Evolutionary conservation across 1,284 basidiomycete genomes (phyloP).

Genomic region (Coniferiporia sulphurascens): DNA sequence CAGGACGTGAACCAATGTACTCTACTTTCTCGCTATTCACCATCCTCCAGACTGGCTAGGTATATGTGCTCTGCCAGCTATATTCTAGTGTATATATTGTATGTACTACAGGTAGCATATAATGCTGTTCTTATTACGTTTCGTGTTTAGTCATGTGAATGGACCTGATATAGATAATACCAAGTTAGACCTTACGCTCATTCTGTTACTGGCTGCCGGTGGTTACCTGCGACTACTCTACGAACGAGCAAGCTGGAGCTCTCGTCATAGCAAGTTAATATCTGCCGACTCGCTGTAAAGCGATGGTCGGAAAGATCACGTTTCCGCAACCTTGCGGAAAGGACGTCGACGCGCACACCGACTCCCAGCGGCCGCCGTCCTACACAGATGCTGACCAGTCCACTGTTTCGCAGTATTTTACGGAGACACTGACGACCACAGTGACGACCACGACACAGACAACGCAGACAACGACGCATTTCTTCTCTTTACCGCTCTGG

Average conservation of each 20-base stretch:
- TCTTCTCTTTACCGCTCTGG: slow-evolving; percentile 65
- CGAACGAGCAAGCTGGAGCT: slow-evolving; percentile 9
- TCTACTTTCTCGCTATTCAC: neutral
- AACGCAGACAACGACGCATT: slow-evolving; percentile 49
- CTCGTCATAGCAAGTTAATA: neutral
- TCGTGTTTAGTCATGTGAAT: neutral
- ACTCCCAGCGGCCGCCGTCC: slow-evolving; percentile 37
- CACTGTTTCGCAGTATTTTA: slow-evolving; percentile 32
- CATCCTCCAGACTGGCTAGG: too few relatives aligned
- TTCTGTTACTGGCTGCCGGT: neutral
- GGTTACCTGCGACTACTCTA: neutral
- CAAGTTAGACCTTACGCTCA: neutral
- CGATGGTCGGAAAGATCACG: slow-evolving; percentile 27
- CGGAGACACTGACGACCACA: slow-evolving; percentile 47
- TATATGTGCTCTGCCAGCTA: neutral
- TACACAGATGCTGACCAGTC: slow-evolving; percentile 26
- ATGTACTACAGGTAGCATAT: neutral
- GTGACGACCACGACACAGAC: slow-evolving; percentile 47
- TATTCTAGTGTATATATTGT: too few relatives aligned
- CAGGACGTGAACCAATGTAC: slow-evolving; percentile 3
- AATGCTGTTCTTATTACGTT: neutral
- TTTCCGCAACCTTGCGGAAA: neutral
- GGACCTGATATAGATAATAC: neutral
- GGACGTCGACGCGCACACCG: neutral
- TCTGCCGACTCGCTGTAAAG: slow-evolving; percentile 10